These are phyloP conservation scores for Conoideocrella luteorostrata DNA, from an alignment of 2,329 filamentous ascomycete species.

Conservation along the genomic window DNA sequence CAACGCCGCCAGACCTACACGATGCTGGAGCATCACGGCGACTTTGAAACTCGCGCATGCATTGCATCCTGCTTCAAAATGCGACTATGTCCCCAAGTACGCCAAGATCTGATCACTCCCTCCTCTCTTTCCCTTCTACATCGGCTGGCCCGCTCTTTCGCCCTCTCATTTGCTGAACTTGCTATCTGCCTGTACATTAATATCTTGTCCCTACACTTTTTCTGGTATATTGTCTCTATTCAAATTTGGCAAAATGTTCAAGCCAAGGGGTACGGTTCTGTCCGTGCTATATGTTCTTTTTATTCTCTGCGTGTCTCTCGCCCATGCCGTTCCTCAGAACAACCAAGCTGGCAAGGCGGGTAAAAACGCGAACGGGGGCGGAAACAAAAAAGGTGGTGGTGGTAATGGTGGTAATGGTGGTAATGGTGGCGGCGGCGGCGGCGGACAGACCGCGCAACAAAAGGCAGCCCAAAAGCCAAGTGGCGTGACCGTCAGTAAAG, in stretches of 20 bases:
- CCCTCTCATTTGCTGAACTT: too few relatives aligned
- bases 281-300: neutral
- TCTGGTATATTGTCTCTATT: neutral
- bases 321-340: constrained; percentile 6
- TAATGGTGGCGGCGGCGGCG: neutral
- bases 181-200: too few relatives aligned
- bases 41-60: neutral
- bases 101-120: too few relatives aligned
- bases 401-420: neutral
- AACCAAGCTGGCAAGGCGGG: too few relatives aligned
- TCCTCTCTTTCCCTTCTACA: neutral
- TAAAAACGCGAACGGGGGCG: too few relatives aligned
- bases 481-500: constrained; percentile 37
- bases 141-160: neutral
- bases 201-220: too few relatives aligned
- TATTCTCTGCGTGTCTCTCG: neutral
- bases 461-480: constrained; percentile 21
- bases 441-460: constrained; percentile 20
- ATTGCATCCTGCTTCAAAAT: neutral
- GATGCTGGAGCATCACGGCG: neutral
- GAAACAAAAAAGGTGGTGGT: neutral
- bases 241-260: neutral
- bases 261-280: neutral
- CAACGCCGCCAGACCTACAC: neutral
- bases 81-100: too few relatives aligned